Percentiles rank a stretch among this genome's conserved stretches.
phyloP scores from a whole-genome alignment of 192 early-diverging fungal species.

The Diversispora epigaea region DNA sequence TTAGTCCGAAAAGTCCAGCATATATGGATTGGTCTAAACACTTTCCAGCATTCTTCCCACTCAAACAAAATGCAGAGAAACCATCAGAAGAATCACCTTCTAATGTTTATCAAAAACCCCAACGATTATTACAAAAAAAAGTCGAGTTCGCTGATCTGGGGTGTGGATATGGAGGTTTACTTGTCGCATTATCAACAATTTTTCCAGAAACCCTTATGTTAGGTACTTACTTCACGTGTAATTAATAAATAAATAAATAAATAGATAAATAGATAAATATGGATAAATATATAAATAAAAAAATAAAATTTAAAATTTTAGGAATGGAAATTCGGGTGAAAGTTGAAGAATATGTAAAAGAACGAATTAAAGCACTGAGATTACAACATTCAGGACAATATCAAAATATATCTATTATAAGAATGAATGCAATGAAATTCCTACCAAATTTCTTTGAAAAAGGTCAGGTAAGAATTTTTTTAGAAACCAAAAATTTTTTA shows the following conservation, averaged over 20 bases:
- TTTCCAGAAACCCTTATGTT: constrained; percentile 92
- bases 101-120: not conserved
- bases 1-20: constrained; percentile 72
- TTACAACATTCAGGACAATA: constrained; percentile 73
- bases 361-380: constrained; percentile 85
- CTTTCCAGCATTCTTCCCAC: constrained; percentile 70
- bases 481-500: too few species aligned
- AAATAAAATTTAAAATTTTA: constrained; percentile 1
- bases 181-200: constrained; percentile 83
- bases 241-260: not conserved
- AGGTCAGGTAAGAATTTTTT: constrained; percentile 63
- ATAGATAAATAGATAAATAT: not conserved
- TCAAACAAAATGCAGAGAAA: constrained; percentile 19
- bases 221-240: constrained; percentile 42
- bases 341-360: constrained; percentile 89
- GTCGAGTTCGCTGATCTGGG: constrained; percentile 99
- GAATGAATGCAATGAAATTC: constrained; percentile 99
- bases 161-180: constrained; percentile 95
- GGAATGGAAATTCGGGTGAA: constrained; percentile 98
- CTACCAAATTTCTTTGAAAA: constrained; percentile 97
- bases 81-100: constrained; percentile 30
- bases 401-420: constrained; percentile 95
- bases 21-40: constrained; percentile 88
- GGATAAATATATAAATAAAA: not conserved
- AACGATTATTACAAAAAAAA: constrained; percentile 43